Evolutionary conservation across 805 yeast genomes (phyloP).

Genomic region (Schwanniomyces sp.): DNA sequence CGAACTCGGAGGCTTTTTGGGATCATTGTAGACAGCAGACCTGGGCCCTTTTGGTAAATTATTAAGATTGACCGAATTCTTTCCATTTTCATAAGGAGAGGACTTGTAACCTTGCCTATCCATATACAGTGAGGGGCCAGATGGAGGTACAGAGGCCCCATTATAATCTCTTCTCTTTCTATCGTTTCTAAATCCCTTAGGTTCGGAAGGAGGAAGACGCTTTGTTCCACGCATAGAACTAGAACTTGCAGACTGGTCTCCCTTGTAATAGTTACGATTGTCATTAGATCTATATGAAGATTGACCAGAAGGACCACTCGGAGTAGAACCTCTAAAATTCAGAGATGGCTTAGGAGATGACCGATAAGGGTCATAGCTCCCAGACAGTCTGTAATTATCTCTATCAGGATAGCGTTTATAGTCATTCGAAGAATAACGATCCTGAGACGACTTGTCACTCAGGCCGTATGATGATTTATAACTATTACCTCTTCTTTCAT

Average conservation of each 20-base stretch:
- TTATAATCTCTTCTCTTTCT: constrained; percentile 8
- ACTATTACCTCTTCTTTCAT: constrained; percentile 7
- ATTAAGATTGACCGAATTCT: constrained; percentile 2
- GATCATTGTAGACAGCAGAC: constrained; percentile 2
- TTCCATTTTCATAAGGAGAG: constrained; percentile 2
- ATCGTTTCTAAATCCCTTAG: constrained; percentile 9
- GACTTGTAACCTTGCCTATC: constrained; percentile 5
- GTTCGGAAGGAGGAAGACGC: constrained; percentile 13
- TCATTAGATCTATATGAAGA: constrained; percentile 13
- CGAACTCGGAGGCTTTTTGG: neutral
- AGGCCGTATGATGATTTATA: constrained; percentile 11
- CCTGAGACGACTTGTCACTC: constrained; percentile 6
- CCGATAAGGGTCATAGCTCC: constrained; percentile 4
- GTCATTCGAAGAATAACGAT: constrained; percentile 7
- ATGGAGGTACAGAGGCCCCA: constrained; percentile 6
- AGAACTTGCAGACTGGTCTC: constrained; percentile 4
- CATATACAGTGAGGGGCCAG: constrained; percentile 9
- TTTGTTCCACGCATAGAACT: constrained; percentile 1
- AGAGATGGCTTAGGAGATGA: neutral
- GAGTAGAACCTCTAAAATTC: neutral
- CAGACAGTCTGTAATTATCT: constrained; percentile 11
- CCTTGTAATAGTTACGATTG: constrained; percentile 2
- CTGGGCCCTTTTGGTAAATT: constrained; percentile 13
- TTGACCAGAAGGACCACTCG: constrained; percentile 16
- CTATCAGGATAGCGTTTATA: constrained; percentile 11